Conservation (phyloP, 345 rosid genomes). For the Eucalyptus marginata region DNA sequence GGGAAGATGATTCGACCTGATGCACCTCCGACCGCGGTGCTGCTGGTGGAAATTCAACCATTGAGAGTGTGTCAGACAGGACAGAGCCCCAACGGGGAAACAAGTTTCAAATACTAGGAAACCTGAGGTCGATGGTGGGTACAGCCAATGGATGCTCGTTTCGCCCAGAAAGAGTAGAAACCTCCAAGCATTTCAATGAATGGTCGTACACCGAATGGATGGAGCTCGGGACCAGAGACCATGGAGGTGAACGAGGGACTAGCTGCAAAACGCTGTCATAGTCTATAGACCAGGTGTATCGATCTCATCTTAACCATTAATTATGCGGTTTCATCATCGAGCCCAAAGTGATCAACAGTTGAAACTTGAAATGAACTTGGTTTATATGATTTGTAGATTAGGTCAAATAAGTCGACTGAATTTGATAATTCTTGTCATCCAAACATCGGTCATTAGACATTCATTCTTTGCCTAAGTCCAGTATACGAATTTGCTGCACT, state of each 20-base stretch:
- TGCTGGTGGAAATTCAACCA: too few species aligned
- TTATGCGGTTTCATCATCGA: background rate
- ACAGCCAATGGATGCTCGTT: too few species aligned
- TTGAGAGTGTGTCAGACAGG: too few species aligned
- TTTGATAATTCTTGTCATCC: background rate
- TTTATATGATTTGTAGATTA: background rate
- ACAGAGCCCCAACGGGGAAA: too few species aligned
- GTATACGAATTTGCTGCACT: background rate
- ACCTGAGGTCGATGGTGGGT: too few species aligned
- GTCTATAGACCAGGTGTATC: background rate
- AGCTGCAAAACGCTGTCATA: background rate
- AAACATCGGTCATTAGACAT: background rate
- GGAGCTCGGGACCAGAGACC: background rate
- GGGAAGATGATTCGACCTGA: background rate
- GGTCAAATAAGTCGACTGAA: background rate
- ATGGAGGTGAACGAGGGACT: background rate
- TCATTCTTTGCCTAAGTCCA: background rate
- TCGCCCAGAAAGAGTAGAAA: too few species aligned
- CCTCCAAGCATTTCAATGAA: too few species aligned
- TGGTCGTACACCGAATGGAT: too few species aligned
- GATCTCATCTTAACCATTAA: background rate
- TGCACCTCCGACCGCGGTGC: too few species aligned
- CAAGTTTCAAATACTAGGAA: too few species aligned
- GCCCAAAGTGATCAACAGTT: background rate
- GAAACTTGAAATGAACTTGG: background rate